phyloP scores from a whole-genome alignment of 1,284 basidiomycete species.

The Coniophora puteana region DNA sequence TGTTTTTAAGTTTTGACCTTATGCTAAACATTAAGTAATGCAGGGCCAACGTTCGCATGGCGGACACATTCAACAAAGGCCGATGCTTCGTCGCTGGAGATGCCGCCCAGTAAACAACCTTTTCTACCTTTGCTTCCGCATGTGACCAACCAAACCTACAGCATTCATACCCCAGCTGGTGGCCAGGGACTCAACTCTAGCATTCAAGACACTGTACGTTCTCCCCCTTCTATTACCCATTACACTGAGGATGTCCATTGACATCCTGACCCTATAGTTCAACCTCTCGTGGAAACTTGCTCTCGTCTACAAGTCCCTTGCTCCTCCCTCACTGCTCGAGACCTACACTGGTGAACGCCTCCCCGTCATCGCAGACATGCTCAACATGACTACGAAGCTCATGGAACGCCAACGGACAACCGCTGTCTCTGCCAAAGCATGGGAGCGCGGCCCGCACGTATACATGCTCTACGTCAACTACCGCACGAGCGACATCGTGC shows the following conservation, averaged over 20 bases:
- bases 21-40: not conserved
- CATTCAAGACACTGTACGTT: constrained; percentile 16
- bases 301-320: constrained; percentile 16
- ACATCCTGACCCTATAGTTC: constrained; percentile 5
- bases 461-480: constrained; percentile 21
- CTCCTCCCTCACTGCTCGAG: constrained; percentile 18
- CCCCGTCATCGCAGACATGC: constrained; percentile 27
- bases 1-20: not conserved
- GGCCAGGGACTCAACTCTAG: constrained; percentile 18
- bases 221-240: not conserved
- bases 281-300: constrained; percentile 27
- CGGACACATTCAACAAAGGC: constrained; percentile 14
- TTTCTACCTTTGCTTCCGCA: not conserved
- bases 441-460: constrained; percentile 10
- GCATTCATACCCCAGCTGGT: constrained; percentile 20
- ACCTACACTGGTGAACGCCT: constrained; percentile 26
- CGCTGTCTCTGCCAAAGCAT: not conserved
- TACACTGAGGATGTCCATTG: not conserved
- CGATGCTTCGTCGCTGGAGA: constrained; percentile 19
- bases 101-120: constrained; percentile 16
- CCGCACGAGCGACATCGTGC: constrained; percentile 17
- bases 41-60: constrained; percentile 16
- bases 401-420: constrained; percentile 2
- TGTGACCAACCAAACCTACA: not conserved
- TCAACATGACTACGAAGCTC: constrained; percentile 18